A percentile compares a stretch with the other conserved stretches of the same genome.
Evolutionary conservation across 139 green algal species (phyloP).

Genomic region (Pseudopediastrum boryanum): DNA sequence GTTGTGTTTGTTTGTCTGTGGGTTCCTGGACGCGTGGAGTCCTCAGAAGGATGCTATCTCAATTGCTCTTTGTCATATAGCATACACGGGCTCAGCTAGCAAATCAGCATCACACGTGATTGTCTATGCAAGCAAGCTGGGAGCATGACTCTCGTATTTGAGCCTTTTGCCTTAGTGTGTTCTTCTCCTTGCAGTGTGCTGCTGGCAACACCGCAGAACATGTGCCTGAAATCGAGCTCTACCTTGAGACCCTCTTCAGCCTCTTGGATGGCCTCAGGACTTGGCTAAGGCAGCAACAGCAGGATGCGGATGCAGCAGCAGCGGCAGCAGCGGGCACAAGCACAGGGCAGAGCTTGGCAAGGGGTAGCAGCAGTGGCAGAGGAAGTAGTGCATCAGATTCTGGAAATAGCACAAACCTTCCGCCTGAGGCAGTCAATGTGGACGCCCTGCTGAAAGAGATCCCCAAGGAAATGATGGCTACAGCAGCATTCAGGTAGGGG

Average conservation of each 20-base stretch:
- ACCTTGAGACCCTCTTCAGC: conserved; percentile 81
- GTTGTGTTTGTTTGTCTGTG: too few species aligned
- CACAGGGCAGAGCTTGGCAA: conserved; percentile 10
- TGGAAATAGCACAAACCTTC: conserved; percentile 25
- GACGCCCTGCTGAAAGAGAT: conserved; percentile 66
- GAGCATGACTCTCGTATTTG: too few species aligned
- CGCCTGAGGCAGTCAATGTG: conserved; percentile 39
- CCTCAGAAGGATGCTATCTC: too few species aligned
- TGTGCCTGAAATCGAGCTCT: conserved; percentile 59
- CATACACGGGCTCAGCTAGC: too few species aligned
- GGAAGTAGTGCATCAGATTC: background rate
- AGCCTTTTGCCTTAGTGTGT: background rate
- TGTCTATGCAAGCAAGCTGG: too few species aligned
- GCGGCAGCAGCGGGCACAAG: background rate
- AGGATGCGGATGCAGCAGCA: conserved; percentile 12
- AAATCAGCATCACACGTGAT: too few species aligned
- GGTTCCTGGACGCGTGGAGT: too few species aligned
- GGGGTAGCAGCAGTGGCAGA: background rate
- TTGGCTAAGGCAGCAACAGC: conserved; percentile 67
- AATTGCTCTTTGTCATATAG: too few species aligned
- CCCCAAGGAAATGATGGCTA: conserved; percentile 62
- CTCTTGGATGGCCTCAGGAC: conserved; percentile 83
- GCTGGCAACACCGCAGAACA: conserved; percentile 9
- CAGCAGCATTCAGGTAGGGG: conserved; percentile 56
- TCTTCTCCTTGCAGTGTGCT: conserved; percentile 14